Evolutionary conservation across 148 eudicot genomes (phyloP).

Genomic region (Cornus suecica): DNA sequence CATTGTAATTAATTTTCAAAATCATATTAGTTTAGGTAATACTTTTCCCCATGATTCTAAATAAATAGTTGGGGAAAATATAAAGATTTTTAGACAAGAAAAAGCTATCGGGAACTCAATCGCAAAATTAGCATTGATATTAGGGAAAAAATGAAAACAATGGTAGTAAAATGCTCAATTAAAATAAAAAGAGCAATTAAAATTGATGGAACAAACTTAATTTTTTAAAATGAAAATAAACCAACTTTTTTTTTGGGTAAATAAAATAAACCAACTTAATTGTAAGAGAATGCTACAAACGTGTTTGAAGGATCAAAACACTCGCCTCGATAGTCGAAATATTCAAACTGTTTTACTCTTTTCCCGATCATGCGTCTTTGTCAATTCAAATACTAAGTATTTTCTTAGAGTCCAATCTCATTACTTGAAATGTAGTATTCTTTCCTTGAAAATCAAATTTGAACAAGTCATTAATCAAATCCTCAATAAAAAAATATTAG

Average conservation of each 20-base stretch:
- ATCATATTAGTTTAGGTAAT: too few relatives aligned
- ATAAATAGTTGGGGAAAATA: too few relatives aligned
- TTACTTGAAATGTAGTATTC: conserved; percentile 6
- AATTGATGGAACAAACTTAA: too few relatives aligned
- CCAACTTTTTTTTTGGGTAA: too few relatives aligned
- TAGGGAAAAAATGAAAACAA: too few relatives aligned
- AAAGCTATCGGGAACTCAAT: too few relatives aligned
- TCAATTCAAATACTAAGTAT: conserved; percentile 12
- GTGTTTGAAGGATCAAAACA: conserved; percentile 24
- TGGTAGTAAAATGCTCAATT: too few relatives aligned
- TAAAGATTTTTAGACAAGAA: too few relatives aligned
- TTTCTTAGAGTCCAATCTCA: conserved; percentile 20
- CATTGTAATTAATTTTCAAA: too few relatives aligned
- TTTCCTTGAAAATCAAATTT: background rate
- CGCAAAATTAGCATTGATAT: background rate
- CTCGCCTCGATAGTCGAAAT: conserved; percentile 19
- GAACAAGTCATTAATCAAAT: background rate
- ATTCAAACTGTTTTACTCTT: conserved; percentile 26
- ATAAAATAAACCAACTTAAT: too few relatives aligned
- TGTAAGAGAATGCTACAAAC: background rate
- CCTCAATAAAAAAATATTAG: background rate
- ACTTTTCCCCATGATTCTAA: background rate
- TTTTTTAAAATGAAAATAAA: too few relatives aligned
- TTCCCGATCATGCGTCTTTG: background rate
- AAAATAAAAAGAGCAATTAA: too few relatives aligned